Base-by-base conservation (phyloP, 176 grass and related monocot genomes). In the Ananas comosus region DNA sequence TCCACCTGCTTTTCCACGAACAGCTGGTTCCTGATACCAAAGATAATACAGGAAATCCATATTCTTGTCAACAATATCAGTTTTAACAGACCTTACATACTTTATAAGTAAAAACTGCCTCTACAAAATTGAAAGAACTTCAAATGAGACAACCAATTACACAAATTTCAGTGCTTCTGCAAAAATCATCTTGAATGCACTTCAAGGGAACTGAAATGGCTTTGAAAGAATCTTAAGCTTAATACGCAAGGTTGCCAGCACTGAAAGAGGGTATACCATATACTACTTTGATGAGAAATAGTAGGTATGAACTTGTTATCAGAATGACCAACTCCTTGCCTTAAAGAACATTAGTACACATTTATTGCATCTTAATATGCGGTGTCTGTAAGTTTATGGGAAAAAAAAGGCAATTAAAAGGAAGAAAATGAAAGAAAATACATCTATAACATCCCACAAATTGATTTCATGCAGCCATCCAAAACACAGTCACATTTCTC, bases 1-100 rank as follows among this genome's bases (percentile, higher is more conserved):
- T 33, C 63, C 73, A 42, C 22, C 49, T 66, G 49, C 23, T 53
- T 75, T 75, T 29, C 48, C 61, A 51, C 63, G 72, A 17, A 29
- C 63, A 16, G 21, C 63, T 53, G 73, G 2, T 1, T 75, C 61
- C 73, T 75, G 73, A 18, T 25, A 53, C 18, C 64, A 12, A 51
- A 51, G 65, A 48, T 18, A 64, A 10, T 12, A 6, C 49, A 66
- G 24, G 23, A 61, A 42, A 56, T 11, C 18, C 14, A 29, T 27
- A 23, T 23, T 23, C 0, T 23, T 23, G 22, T 23, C 22, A 23
- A 23, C 22, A 23, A 23, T 23, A 23, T 23, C 22, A 23, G 22
- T 23, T 23, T 23, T 2, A 70, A 16, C 4, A n/a, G 53, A 56
- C n/a, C n/a, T 14, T 56, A 14, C 4, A 56, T 56, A 16, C 53